Evolutionary conservation across 139 green algal species (phyloP).

Genomic region (Spirogloea muscicola): DNA sequence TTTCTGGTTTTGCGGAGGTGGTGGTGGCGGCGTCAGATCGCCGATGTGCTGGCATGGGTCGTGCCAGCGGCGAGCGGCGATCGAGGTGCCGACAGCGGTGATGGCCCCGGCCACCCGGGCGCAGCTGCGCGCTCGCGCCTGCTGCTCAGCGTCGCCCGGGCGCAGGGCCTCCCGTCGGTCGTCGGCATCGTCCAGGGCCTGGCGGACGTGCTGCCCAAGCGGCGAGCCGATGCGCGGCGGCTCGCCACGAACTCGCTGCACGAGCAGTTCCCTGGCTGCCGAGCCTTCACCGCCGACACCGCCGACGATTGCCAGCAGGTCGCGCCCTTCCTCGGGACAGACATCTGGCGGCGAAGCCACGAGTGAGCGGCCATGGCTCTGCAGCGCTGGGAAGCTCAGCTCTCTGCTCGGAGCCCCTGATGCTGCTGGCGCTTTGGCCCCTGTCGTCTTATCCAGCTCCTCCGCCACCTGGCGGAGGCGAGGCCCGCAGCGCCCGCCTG

Average conservation of each 20-base stretch:
- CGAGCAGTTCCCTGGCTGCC: slow-evolving; percentile 17
- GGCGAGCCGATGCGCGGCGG: slow-evolving; percentile 33
- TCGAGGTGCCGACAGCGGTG: slow-evolving; percentile 1
- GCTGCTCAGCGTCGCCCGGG: slow-evolving; percentile 8
- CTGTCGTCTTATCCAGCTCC: slow-evolving; percentile 3
- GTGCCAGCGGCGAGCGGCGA: too few species aligned
- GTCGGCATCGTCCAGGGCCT: slow-evolving; percentile 17
- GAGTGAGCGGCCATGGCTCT: not conserved
- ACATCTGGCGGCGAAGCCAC: too few species aligned
- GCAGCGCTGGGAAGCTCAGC: not conserved
- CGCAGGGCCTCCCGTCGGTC: slow-evolving; percentile 18
- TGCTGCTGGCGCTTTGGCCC: not conserved
- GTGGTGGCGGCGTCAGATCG: not conserved
- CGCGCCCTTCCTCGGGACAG: too few species aligned
- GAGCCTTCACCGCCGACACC: slow-evolving; percentile 17
- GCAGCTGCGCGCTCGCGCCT: not conserved
- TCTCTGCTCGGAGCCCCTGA: not conserved
- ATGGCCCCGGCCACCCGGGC: not conserved
- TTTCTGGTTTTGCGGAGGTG: not conserved
- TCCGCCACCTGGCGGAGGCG: slow-evolving; percentile 37
- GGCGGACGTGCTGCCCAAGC: slow-evolving; percentile 6
- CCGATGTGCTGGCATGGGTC: not conserved
- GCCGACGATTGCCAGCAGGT: slow-evolving; percentile 29
- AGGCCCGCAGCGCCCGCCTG: slow-evolving; percentile 13
- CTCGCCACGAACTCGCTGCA: slow-evolving; percentile 10